Evolutionary conservation across 192 early-diverging fungal genomes (phyloP), one percentile per base, ranked within the genome.

Genomic region (Coemansia sp.): DNA sequence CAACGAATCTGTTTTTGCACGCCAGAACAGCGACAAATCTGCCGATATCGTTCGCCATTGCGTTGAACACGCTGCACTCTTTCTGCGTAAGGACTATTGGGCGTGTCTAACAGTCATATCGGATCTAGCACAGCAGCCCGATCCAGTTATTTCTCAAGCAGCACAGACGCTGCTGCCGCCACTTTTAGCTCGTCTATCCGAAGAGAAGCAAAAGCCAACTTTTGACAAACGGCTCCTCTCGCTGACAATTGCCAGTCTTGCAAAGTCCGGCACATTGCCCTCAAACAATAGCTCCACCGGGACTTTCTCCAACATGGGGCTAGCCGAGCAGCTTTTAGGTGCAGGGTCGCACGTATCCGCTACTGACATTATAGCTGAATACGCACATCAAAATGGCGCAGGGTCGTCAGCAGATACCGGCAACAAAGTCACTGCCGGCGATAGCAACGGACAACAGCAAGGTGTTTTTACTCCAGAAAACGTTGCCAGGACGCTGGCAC

Each of bases 301-400:
- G 55, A 11, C 49, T 17, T 62, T 25, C 20, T 26, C 59, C 7
- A 60, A 38, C 51, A 81, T 81, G 78, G 78, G 78, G 20, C 66
- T 81, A 42, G 68, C 72, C 25, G 78, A 81, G 55, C 72, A 75
- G 23, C 40, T 81, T 52, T 22, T 75, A 17, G 51, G 66, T 34
- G 69, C 72, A 9, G 72, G 69, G 9, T 47, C 78, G 25, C 62
- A 53, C 26, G 69, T 63, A 3, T 65, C 78, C 11, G 62, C 67
- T 3, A 49, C 62, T 19, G 78, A 81, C 28, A 49, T 72, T 28
- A 64, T 81, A 42, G 22, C 63, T 9, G 50, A 37, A 15, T 75
- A 65, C 19, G 63, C 66, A 11, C 60, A 69, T 4, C 68, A 70
- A 26, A 55, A 57, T 22, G 21, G 2, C 44, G 37, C 28, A 21